A percentile compares a stretch with the other conserved stretches of the same genome.
Conservation (phyloP, 192 early-diverging fungal genomes). For the Coemansia sp. region DNA sequence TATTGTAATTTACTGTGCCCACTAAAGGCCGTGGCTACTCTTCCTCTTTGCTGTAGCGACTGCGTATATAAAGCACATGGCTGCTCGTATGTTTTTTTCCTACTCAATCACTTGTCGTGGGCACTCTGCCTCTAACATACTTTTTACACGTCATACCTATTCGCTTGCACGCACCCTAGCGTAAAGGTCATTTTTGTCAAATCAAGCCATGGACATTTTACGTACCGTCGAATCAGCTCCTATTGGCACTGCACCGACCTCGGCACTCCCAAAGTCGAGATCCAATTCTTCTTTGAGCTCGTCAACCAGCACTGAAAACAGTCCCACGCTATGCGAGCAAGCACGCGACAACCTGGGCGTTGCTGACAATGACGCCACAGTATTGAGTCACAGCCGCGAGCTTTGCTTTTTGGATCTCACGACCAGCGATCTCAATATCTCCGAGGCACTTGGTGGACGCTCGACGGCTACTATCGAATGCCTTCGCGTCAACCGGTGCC, state of each 20-base stretch:
- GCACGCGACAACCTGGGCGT: neutral
- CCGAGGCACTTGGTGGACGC: slow-evolving; percentile 39
- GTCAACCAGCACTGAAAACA: slow-evolving; percentile 18
- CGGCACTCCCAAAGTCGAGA: slow-evolving; percentile 28
- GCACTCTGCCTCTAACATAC: neutral
- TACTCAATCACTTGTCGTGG: neutral
- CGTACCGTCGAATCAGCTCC: neutral
- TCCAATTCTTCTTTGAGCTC: slow-evolving; percentile 29
- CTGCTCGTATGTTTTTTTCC: neutral
- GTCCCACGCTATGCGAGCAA: slow-evolving; percentile 38
- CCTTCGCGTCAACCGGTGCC: slow-evolving; percentile 55
- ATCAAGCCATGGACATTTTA: neutral
- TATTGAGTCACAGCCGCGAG: slow-evolving; percentile 39
- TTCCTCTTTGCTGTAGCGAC: neutral
- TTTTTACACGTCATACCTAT: neutral
- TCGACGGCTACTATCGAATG: slow-evolving; percentile 47
- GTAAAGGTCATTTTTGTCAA: neutral
- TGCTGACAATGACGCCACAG: slow-evolving; percentile 5
- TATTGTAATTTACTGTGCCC: neutral
- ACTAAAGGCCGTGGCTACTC: neutral
- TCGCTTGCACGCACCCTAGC: neutral
- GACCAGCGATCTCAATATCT: slow-evolving; percentile 37
- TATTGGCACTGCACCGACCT: neutral
- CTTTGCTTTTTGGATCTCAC: slow-evolving; percentile 39
- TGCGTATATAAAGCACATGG: slow-evolving; percentile 4